A percentile compares a stretch with the other conserved stretches of the same genome.
Evolutionary conservation across 1,284 basidiomycete genomes (phyloP).

Genomic region (Heliocybe sulcata): DNA sequence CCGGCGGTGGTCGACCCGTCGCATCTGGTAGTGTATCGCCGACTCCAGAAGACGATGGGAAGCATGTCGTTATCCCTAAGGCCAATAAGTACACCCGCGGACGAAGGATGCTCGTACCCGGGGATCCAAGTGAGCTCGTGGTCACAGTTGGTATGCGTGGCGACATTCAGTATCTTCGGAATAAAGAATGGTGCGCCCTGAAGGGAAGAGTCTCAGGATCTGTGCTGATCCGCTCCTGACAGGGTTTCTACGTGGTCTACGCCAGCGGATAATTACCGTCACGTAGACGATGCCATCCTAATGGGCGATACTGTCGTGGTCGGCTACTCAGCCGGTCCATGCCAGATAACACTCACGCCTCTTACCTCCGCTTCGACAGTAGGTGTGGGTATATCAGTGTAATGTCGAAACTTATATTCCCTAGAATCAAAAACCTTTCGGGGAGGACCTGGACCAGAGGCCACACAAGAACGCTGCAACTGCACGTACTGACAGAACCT

Average conservation of each 20-base stretch:
- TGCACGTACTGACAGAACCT: slow-evolving; percentile 10
- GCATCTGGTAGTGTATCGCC: not conserved
- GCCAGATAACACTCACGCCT: slow-evolving; percentile 34
- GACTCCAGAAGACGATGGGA: not conserved
- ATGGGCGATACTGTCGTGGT: slow-evolving; percentile 34
- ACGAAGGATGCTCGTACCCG: slow-evolving; percentile 35
- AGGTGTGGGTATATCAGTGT: not conserved
- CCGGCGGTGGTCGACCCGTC: not conserved
- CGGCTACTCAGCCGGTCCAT: slow-evolving; percentile 27
- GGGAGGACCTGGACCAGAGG: slow-evolving; percentile 20
- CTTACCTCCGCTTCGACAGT: slow-evolving; percentile 14
- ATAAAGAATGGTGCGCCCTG: slow-evolving; percentile 21
- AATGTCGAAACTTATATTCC: slow-evolving; percentile 1
- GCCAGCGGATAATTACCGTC: slow-evolving; percentile 28
- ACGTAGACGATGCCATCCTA: slow-evolving; percentile 27
- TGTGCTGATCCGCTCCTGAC: slow-evolving; percentile 10
- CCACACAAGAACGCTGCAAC: slow-evolving; percentile 17
- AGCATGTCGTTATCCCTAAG: slow-evolving; percentile 27
- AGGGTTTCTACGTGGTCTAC: slow-evolving; percentile 34
- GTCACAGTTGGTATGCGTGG: slow-evolving; percentile 43
- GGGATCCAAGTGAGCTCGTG: slow-evolving; percentile 24
- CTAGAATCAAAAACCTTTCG: slow-evolving; percentile 17
- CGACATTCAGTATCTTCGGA: slow-evolving; percentile 41
- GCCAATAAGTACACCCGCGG: slow-evolving; percentile 29
- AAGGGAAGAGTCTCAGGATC: slow-evolving; percentile 4